Conservation (phyloP, 768 basidiomycete genomes). For the Lactarius vividus region DNA sequence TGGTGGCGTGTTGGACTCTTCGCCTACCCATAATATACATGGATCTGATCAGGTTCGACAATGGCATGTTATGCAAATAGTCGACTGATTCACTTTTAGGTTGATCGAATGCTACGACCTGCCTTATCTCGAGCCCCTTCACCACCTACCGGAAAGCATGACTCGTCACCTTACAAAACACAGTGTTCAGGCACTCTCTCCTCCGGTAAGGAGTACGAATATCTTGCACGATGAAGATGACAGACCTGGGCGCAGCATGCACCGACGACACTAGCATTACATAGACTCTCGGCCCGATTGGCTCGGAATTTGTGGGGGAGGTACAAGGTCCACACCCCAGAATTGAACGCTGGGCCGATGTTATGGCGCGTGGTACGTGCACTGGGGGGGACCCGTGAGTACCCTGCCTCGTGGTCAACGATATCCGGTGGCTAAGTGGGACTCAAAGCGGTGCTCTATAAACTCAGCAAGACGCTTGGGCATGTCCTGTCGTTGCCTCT, state of each 20-base stretch:
- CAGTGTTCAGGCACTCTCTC: conserved; percentile 62
- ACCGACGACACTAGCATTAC: conserved; percentile 56
- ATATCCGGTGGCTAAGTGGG: conserved; percentile 23
- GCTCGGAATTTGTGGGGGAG: conserved; percentile 51
- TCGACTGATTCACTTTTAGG: conserved; percentile 38
- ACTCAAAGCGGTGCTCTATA: conserved; percentile 59
- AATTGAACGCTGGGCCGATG: conserved; percentile 70
- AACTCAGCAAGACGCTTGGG: conserved; percentile 58
- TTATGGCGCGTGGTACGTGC: conserved; percentile 72
- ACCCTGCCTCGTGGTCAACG: conserved; percentile 23
- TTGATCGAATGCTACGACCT: conserved; percentile 71
- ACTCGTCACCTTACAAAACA: conserved; percentile 71
- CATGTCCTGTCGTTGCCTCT: conserved; percentile 56
- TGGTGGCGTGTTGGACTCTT: conserved; percentile 76
- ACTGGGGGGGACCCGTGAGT: conserved; percentile 73
- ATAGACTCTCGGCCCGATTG: conserved; percentile 58
- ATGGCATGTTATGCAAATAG: neutral
- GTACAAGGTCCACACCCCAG: conserved; percentile 66
- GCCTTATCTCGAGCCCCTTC: conserved; percentile 75
- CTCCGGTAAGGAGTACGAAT: conserved; percentile 50
- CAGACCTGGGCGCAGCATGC: conserved; percentile 43
- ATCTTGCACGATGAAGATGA: conserved; percentile 1
- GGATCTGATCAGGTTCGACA: conserved; percentile 64
- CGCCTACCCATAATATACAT: conserved; percentile 71
- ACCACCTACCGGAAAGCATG: conserved; percentile 60